phyloP scores from a whole-genome alignment of 139 green algal species.

The Trebouxia sp. region DNA sequence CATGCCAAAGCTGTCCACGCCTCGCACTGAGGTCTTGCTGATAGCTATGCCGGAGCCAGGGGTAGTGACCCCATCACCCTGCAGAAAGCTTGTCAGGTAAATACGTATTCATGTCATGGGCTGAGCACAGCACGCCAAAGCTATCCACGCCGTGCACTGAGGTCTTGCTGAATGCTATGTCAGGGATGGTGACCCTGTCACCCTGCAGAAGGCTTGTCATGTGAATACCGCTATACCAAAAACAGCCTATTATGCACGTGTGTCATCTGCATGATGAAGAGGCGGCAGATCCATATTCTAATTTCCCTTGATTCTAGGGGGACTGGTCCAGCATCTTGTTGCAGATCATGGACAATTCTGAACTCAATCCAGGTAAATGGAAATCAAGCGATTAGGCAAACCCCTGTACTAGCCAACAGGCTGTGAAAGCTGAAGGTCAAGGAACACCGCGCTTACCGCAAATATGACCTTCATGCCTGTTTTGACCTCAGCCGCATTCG shows the following conservation, averaged over 20 bases:
- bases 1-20: conserved; percentile 80
- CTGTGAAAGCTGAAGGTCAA: background rate
- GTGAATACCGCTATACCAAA: too few species aligned
- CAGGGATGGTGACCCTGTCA: conserved; percentile 62
- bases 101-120: conserved; percentile 76
- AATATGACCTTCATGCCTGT: conserved; percentile 73
- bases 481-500: conserved; percentile 66
- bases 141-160: conserved; percentile 71
- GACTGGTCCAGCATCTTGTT: too few species aligned
- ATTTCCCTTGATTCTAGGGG: too few species aligned
- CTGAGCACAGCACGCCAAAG: conserved; percentile 83
- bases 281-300: too few species aligned
- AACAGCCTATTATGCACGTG: background rate
- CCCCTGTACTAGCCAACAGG: background rate
- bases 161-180: conserved; percentile 56
- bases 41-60: conserved; percentile 62
- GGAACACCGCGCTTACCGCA: conserved; percentile 52
- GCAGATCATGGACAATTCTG: too few species aligned
- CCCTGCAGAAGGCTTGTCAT: conserved; percentile 49
- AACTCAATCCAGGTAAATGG: too few species aligned
- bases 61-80: conserved; percentile 63
- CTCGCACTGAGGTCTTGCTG: conserved; percentile 61
- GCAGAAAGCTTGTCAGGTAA: too few species aligned
- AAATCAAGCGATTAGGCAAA: too few species aligned
- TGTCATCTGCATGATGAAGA: background rate